These are phyloP conservation scores for Digitaria exilis DNA, from an alignment of 202 grass and related monocot genomes.

Conservation along the genomic window DNA sequence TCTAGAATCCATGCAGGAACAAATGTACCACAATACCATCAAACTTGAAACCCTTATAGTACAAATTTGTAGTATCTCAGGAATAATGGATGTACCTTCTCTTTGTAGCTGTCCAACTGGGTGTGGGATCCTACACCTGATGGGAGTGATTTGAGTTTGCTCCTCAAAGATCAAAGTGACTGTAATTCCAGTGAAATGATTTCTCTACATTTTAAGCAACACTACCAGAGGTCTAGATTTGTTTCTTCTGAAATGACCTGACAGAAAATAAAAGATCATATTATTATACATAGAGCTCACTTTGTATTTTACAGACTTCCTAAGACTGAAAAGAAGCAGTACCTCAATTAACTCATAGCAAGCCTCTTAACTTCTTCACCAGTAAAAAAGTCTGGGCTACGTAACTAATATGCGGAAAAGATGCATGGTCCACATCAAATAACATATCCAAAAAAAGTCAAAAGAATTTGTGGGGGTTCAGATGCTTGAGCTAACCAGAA, in stretches of 20 bases:
- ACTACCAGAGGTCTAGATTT: slow-evolving; percentile 86
- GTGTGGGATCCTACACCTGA: slow-evolving; percentile 87
- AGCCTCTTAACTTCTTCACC: too few relatives aligned
- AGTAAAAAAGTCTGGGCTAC: too few relatives aligned
- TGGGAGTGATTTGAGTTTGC: slow-evolving; percentile 74
- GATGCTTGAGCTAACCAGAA: too few relatives aligned
- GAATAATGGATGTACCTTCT: slow-evolving; percentile 75
- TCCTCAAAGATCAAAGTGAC: slow-evolving; percentile 70
- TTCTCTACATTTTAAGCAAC: slow-evolving; percentile 92
- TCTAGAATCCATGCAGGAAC: not conserved
- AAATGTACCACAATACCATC: slow-evolving; percentile 16
- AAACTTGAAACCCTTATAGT: slow-evolving; percentile 1
- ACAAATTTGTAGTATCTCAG: slow-evolving; percentile 16
- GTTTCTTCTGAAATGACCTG: slow-evolving; percentile 93
- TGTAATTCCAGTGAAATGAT: slow-evolving; percentile 81
- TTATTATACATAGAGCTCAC: slow-evolving; percentile 9
- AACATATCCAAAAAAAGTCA: too few relatives aligned
- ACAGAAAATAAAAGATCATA: slow-evolving; percentile 41
- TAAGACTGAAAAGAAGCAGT: slow-evolving; percentile 39
- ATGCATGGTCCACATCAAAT: too few relatives aligned
- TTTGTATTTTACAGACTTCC: not conserved
- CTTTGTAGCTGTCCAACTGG: slow-evolving; percentile 93
- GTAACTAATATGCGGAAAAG: too few relatives aligned
- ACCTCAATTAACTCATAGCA: too few relatives aligned
- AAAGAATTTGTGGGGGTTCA: too few relatives aligned